Evolutionary conservation across 2,329 filamentous ascomycete species (phyloP).

Genomic region (Fonsecaea pedrosoi): DNA sequence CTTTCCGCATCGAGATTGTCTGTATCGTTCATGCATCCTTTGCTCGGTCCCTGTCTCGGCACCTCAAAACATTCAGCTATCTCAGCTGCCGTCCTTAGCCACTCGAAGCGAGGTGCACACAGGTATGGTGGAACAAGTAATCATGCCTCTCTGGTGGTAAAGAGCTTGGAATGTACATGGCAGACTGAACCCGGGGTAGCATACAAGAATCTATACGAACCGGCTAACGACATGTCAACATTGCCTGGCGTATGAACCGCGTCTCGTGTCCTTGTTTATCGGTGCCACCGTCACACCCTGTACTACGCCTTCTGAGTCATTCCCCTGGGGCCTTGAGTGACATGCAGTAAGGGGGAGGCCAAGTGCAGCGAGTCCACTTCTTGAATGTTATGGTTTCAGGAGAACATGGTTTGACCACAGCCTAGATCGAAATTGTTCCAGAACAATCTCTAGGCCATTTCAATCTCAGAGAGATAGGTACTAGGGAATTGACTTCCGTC

Average conservation of each 20-base stretch:
- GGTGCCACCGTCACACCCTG: not conserved
- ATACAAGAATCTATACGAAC: not conserved
- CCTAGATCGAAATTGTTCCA: not conserved
- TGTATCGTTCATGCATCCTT: not conserved
- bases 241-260: not conserved
- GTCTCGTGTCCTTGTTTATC: not conserved
- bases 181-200: not conserved
- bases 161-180: not conserved
- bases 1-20: not conserved
- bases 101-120: not conserved
- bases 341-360: not conserved
- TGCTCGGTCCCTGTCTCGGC: not conserved
- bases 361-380: not conserved
- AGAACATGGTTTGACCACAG: not conserved
- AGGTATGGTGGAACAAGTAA: not conserved
- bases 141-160: not conserved
- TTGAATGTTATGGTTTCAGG: not conserved
- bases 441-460: not conserved
- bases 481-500: not conserved
- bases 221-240: not conserved
- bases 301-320: constrained; percentile 1
- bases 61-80: not conserved
- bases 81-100: not conserved
- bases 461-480: not conserved
- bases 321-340: not conserved